phyloP scores from a whole-genome alignment of 768 basidiomycete species.

The Xerocomus potaroensis region DNA sequence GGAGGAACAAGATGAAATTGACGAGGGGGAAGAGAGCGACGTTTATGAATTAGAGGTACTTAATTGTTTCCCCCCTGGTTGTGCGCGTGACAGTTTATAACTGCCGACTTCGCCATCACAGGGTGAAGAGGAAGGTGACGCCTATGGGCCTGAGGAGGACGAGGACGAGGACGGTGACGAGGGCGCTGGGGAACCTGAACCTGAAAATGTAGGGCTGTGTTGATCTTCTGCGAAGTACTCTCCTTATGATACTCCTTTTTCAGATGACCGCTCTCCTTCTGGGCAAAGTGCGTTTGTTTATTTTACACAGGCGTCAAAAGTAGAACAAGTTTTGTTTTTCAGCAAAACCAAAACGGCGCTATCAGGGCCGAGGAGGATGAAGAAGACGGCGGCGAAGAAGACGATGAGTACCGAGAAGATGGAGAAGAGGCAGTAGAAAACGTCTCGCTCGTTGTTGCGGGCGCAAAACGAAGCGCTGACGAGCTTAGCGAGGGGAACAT shows the following conservation, averaged over 20 bases:
- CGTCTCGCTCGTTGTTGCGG: conserved; percentile 4
- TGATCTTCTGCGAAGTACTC: background rate
- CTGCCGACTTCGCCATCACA: conserved; percentile 1
- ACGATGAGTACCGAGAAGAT: conserved; percentile 15
- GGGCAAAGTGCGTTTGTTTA: conserved; percentile 10
- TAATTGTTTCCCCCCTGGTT: background rate
- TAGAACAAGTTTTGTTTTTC: background rate
- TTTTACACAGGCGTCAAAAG: background rate
- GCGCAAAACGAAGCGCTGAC: conserved; percentile 25
- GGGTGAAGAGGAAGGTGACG: conserved; percentile 18
- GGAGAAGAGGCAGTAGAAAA: conserved; percentile 10
- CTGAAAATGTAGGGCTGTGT: conserved; percentile 11
- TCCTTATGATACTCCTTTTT: conserved; percentile 5
- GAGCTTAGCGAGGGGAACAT: conserved; percentile 16
- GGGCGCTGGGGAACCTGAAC: background rate
- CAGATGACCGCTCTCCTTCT: conserved; percentile 26
- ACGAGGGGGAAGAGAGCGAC: conserved; percentile 28
- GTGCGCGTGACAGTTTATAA: background rate
- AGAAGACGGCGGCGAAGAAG: conserved; percentile 22
- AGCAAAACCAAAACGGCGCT: conserved; percentile 21
- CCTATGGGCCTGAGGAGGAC: conserved; percentile 8
- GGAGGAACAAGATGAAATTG: conserved; percentile 6
- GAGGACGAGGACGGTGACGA: conserved; percentile 20
- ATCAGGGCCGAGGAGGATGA: conserved; percentile 1
- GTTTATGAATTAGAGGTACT: conserved; percentile 25